Evolutionary conservation across 768 basidiomycete genomes (phyloP).

Genomic region (Mycena vitilis): DNA sequence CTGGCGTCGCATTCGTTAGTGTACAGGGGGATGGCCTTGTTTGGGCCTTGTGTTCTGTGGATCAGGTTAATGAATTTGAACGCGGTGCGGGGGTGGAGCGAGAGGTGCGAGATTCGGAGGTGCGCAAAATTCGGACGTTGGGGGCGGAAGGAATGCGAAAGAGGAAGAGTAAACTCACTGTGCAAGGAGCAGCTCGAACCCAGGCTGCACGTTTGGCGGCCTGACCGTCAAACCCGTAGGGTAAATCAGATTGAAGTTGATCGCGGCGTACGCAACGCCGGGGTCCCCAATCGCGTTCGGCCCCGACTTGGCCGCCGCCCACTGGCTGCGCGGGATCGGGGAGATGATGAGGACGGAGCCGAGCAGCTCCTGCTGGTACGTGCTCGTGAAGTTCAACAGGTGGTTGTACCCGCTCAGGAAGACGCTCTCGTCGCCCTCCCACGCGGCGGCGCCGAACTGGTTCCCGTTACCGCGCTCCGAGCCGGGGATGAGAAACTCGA

Average conservation of each 20-base stretch:
- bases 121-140: too few species aligned
- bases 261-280: constrained; percentile 22
- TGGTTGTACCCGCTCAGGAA: constrained; percentile 46
- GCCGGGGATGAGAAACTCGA: constrained; percentile 42
- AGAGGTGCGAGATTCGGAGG: too few species aligned
- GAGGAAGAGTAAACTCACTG: constrained; percentile 33
- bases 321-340: constrained; percentile 47
- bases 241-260: constrained; percentile 16
- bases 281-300: constrained; percentile 23
- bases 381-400: constrained; percentile 44
- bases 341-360: constrained; percentile 49
- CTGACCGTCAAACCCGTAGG: neutral
- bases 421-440: constrained; percentile 40
- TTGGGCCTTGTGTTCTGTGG: constrained; percentile 1
- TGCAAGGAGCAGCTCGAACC: constrained; percentile 35
- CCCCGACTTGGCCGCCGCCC: constrained; percentile 37
- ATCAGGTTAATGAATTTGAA: neutral
- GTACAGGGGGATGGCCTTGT: constrained; percentile 30
- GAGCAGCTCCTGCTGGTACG: constrained; percentile 38
- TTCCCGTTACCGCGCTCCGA: constrained; percentile 45
- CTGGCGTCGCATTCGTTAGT: constrained; percentile 53
- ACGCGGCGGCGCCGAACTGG: constrained; percentile 50
- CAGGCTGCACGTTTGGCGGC: constrained; percentile 4
- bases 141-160: neutral
- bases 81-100: neutral